Base-by-base conservation (phyloP, 2,329 filamentous ascomycete species). In the Paecilomyces variotii region DNA sequence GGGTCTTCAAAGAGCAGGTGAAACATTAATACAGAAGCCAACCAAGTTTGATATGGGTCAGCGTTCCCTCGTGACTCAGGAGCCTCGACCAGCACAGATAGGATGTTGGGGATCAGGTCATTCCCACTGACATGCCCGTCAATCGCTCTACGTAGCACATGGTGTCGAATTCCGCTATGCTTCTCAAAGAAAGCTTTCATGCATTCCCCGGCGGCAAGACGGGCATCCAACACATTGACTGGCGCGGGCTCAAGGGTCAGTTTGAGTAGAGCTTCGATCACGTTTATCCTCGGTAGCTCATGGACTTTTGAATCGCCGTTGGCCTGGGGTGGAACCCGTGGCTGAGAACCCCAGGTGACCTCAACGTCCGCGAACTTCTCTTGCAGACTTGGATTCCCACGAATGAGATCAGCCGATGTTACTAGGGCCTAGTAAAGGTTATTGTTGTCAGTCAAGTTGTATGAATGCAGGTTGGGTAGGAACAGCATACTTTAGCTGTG, bases 191-290 rank as follows among this genome's bases (percentile, higher is more conserved):
- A 99, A 1, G 94, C 91, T 72, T 96, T 92, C 61, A 99, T 84
- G 68, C 93, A 96, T 66, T 93, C 88, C 70, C 89, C 94, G 25
- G 90, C 91, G 24, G 93, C 89, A 68, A 91, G 84, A 26, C 94
- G 87, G 39, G 93, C 80, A 72, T 96, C 88, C 64, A 96, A 89
- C 35, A 89, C 80, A 56, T 86, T 82, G 24, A 84, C 76, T 0
- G 86, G 78, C 30, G 87, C 82, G 25, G 88, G 79, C 58, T 86
- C 86, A 7, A 99, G 79, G 0, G 88, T 87, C 51, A 97, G 78
- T 65, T 97, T 91, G 54, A 99, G 80, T 19, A 99, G 79, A 1
- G 90, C 94, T 72, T 97, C 93, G 67, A 99, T 96, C 30, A 99
- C 91, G 74, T 96, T 96, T 34, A 93, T 85, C 58, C 84, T 83